These are phyloP conservation scores for Eucalyptus cloeziana DNA, from an alignment of 345 rosid species.

Conservation along the genomic window DNA sequence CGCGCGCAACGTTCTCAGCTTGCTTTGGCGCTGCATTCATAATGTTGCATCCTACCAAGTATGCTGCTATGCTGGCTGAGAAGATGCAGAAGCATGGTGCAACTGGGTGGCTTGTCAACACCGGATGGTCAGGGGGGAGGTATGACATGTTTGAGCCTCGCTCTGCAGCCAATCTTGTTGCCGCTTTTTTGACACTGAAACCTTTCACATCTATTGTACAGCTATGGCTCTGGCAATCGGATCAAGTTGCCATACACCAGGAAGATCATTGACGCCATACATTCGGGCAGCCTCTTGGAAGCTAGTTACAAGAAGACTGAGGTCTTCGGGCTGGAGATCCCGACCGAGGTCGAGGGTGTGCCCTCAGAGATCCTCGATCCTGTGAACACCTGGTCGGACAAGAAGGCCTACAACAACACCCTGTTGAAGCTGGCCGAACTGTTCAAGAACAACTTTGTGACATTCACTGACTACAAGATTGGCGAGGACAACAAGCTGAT, in stretches of 20 bases:
- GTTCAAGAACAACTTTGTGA: conserved; percentile 73
- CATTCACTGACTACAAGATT: conserved; percentile 65
- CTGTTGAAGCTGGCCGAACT: conserved; percentile 78
- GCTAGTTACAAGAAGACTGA: conserved; percentile 62
- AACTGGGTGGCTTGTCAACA: not conserved
- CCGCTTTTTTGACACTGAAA: not conserved
- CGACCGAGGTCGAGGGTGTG: conserved; percentile 61
- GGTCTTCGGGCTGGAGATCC: conserved; percentile 82
- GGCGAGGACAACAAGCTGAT: conserved; percentile 69
- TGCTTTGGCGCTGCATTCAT: conserved; percentile 98
- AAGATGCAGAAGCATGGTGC: conserved; percentile 97
- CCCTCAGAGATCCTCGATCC: conserved; percentile 88
- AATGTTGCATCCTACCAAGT: conserved; percentile 97
- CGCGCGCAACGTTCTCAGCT: conserved; percentile 86
- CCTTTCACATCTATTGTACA: not conserved
- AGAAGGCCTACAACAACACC: conserved; percentile 67
- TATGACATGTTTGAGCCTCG: too few species aligned
- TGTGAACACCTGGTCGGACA: conserved; percentile 65
- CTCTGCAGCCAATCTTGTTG: not conserved
- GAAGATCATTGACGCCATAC: conserved; percentile 85
- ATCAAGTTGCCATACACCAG: conserved; percentile 80
- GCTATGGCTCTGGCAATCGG: conserved; percentile 79
- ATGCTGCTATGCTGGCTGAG: conserved; percentile 93
- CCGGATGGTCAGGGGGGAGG: too few species aligned
- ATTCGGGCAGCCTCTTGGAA: conserved; percentile 64